A percentile compares a stretch with the other conserved stretches of the same genome.
phyloP scores from a whole-genome alignment of 768 basidiomycete genomes.

The Boletus rubroflammeus region DNA sequence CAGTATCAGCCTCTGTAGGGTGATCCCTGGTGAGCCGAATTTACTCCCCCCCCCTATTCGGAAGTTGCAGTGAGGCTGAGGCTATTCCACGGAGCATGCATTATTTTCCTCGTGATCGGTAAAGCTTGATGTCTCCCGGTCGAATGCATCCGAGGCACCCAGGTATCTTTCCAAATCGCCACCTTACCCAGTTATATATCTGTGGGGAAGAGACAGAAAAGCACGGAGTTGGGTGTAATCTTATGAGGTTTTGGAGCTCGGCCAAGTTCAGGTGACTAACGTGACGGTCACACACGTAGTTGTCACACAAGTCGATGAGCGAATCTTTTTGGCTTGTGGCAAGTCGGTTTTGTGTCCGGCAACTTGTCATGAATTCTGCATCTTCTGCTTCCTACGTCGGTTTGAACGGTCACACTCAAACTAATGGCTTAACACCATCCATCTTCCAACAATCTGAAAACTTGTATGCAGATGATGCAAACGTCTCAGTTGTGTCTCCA shows the following conservation, averaged over 20 bases:
- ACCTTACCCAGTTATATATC: conserved; percentile 45
- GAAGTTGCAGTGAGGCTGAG: no score
- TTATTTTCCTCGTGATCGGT: background rate
- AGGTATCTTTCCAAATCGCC: conserved; percentile 48
- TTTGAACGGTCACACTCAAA: conserved; percentile 51
- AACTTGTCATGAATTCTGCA: conserved; percentile 23
- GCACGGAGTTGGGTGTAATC: conserved; percentile 44
- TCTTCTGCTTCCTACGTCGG: conserved; percentile 34
- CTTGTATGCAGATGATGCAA: conserved; percentile 33
- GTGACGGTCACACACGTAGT: conserved; percentile 17
- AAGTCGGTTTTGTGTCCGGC: conserved; percentile 1
- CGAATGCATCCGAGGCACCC: conserved; percentile 8
- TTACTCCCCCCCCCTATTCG: conserved; percentile 5
- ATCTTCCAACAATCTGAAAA: conserved; percentile 37
- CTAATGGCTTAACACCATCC: conserved; percentile 45
- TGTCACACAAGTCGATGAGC: conserved; percentile 21
- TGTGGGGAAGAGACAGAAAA: conserved; percentile 41
- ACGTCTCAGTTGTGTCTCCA: conserved; percentile 26
- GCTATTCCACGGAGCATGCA: conserved; percentile 7
- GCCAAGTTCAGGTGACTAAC: no score
- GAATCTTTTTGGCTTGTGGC: conserved; percentile 16
- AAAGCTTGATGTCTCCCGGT: conserved; percentile 5
- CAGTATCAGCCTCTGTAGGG: conserved; percentile 59
- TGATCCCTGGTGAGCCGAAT: conserved; percentile 48
- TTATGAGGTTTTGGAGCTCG: conserved; percentile 55